Evolutionary conservation across 1,284 basidiomycete genomes (phyloP), one percentile per base, ranked within the genome.

Genomic region (Lentinula novae-zelandiae): DNA sequence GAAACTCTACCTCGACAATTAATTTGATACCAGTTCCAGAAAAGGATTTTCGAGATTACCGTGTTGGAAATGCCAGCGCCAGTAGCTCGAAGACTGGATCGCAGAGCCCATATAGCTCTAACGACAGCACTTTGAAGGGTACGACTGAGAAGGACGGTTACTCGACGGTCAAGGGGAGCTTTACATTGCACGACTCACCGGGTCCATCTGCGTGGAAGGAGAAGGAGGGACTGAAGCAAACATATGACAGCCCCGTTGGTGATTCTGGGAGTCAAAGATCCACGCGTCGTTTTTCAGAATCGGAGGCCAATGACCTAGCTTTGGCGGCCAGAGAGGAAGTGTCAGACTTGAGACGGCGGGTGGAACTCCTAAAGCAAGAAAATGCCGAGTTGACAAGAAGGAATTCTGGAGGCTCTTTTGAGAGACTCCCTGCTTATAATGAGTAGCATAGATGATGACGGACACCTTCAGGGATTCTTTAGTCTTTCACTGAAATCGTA

Each of bases 131-230:
- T 17, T 17, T 17, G 17, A 46, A 20, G 15, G 10, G 6, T 15
- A 15, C 6, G 0, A 13, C 40, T 27, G 53, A 54, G 22, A 38
- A 54, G 9, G 20, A 39, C 53, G 22, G 20, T 9, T 10, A 39
- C 52, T 10, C 22, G 5, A 9, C 1, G 31, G 9, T 34, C 31
- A 22, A 9, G 1, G 39, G 13, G 7, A 20, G 5, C 8, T 8
- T 17, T 10, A 20, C 38, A 9, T n/a, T 31, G 15, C 2, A 27
- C 38, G 39, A 54, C 38, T n/a, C 38, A 22, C 10, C 22, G 13
- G 53, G 53, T 31, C 54, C 54, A 44, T 56, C 42, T 46, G 40
- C 54, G 22, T 56, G 54, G 54, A 56, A 56, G n/a, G 31, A 53
- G 8, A 38, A 20, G 31, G 27, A 31, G 5, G n/a, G n/a, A 2